Evolutionary conservation across 2,329 filamentous ascomycete species (phyloP), one percentile per base, ranked within the genome.

Genomic region (Talaromyces sp.): DNA sequence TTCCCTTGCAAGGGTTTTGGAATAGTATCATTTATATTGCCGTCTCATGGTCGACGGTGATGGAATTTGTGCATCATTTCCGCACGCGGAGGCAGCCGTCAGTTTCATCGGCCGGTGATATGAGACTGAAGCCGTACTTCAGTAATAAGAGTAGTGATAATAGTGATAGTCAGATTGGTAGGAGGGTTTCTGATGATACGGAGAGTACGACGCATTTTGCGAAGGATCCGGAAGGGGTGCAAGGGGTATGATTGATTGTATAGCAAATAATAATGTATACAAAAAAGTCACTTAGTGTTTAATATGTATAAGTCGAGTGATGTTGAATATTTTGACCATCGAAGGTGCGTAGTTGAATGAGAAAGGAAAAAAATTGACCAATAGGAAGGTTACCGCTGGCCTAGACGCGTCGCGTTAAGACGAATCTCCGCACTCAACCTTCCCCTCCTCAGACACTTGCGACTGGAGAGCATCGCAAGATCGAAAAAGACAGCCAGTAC

Each of bases 1-100:
- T 96, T 8, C 91, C 91, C 0, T 81, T 92, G 0, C 91, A 96
- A 72, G 91, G 91, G 0, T 90, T 93, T 69, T 95, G 91, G 90
- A 96, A 96, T 72, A 85, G 87, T 18, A 74, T 90, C 63, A 91
- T 96, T 67, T 96, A 95, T 75, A 76, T 86, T 16, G 82, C 84
- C 11, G 91, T 89, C 1, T 91, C 88, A 5, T 85, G 86, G 81
- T 76, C 83, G 57, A 87, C 87, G 0, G 87, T 86, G 70, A 82
- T 82, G 71, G 75, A 76, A 35, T 31, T 65, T 12, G 14, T 59
- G 31, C n/a, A 40, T 33, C 52, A 25, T n/a, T 33, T 60, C 31
- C 52, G 58, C 1, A 50, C 37, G 11, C 40, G n/a, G 18, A 50
- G 25, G n/a, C 28, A 37, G 9, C 14, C 33, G 3, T 48, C 28